Evolutionary conservation across 2,329 filamentous ascomycete genomes (phyloP).

Genomic region (Scytalidium sp.): DNA sequence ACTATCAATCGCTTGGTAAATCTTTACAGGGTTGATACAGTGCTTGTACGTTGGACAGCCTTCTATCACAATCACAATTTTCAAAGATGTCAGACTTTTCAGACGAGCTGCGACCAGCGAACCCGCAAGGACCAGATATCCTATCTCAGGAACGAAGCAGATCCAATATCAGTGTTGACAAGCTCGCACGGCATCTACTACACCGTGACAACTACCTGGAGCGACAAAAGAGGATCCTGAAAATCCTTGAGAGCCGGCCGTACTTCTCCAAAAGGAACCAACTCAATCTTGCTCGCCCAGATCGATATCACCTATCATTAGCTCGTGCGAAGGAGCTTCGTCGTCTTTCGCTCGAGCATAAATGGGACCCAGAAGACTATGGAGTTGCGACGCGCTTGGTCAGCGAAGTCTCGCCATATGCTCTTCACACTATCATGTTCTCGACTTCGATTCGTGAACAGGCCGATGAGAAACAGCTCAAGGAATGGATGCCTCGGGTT

Average conservation of each 20-base stretch:
- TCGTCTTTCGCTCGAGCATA: too few relatives aligned
- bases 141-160: slow-evolving; percentile 40
- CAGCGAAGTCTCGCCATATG: too few relatives aligned
- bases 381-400: too few relatives aligned
- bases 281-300: slow-evolving; percentile 46
- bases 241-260: slow-evolving; percentile 40
- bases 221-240: slow-evolving; percentile 43
- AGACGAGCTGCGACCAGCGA: slow-evolving; percentile 42
- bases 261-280: slow-evolving; percentile 47
- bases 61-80: too few relatives aligned
- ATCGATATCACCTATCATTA: slow-evolving; percentile 50
- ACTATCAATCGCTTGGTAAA: too few relatives aligned
- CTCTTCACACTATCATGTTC: too few relatives aligned
- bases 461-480: slow-evolving; percentile 15
- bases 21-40: too few relatives aligned
- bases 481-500: slow-evolving; percentile 45
- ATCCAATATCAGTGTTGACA: slow-evolving; percentile 39
- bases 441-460: too few relatives aligned
- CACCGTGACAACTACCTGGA: slow-evolving; percentile 41
- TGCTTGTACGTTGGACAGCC: too few relatives aligned
- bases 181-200: slow-evolving; percentile 44
- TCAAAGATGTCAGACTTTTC: slow-evolving; percentile 52
- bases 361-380: too few relatives aligned
- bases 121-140: slow-evolving; percentile 41
- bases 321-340: slow-evolving; percentile 40